Evolutionary conservation across 805 yeast genomes (phyloP), one percentile per base, ranked within the genome.

Genomic region (Zygosaccharomyces bisporus): DNA sequence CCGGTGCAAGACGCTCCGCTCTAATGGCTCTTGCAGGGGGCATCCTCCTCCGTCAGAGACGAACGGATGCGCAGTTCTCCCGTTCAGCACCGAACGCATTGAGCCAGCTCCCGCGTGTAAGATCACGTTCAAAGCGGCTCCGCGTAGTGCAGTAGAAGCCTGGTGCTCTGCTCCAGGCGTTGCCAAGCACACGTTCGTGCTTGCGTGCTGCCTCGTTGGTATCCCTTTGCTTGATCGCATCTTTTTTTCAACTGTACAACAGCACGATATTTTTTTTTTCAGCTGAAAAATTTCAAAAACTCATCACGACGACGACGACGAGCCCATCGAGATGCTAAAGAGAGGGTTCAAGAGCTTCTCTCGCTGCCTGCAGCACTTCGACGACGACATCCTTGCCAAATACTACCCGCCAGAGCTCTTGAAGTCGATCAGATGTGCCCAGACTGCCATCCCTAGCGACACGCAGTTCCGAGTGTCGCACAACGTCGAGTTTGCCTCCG

Each of bases 341-440:
- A 54, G 61, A 34, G 51, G 53, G 19, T 55, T 56, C 36, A 50
- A 57, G 27, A 52, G 48, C 25, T 45, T 49, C 18, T n/a, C 44
- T 16, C 47, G 57, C 18, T 34, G 32, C 13, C 39, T 49, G 34
- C 56, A 53, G 41, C 60, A 55, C 27, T 42, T 45, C 17, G 52
- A 67, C 49, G 54, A 68, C 32, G 61, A 64, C 20, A 53, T 65
- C 33, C 56, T 90, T 53, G 65, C 78, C 37, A 80, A 88, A 60
- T 91, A 82, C 70, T 91, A 91, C 64, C 79, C 91, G 6, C 86
- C 89, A 24, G 84, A 82, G 46, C 73, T 90, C 40, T 76, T 91
- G 50, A 86, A 87, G 60, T 79, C 95, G 42, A 87, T 93, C 53
- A 72, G 84, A 54, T 74, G 83, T 35, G 86, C 97, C 0, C 96